Conservation (phyloP, 768 basidiomycete genomes). For the Tylopilus plumbeoviolaceoides region DNA sequence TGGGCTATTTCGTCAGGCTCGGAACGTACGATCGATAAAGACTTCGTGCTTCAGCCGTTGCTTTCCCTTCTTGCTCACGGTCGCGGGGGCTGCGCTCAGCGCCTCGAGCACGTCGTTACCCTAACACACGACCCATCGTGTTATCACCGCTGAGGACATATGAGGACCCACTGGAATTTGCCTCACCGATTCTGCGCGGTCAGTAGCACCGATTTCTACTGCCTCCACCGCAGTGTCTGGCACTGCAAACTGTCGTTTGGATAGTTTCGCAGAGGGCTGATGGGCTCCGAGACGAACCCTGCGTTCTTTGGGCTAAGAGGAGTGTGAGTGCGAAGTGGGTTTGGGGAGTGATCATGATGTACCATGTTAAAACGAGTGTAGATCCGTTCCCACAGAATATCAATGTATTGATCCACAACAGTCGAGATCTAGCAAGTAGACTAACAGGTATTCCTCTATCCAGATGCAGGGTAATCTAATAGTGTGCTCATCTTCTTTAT, state of each 20-base stretch:
- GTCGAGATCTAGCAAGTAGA: too few relatives aligned
- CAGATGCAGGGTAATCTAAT: too few relatives aligned
- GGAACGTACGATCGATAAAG: constrained; percentile 57
- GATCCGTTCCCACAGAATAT: too few relatives aligned
- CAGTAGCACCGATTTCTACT: constrained; percentile 41
- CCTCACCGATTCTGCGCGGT: constrained; percentile 38
- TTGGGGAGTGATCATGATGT: background rate
- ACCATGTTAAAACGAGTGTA: constrained; percentile 16
- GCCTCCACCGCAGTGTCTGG: constrained; percentile 47
- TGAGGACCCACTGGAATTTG: background rate
- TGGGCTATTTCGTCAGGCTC: background rate
- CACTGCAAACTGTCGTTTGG: constrained; percentile 46
- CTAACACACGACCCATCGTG: constrained; percentile 25
- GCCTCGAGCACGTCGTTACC: constrained; percentile 42
- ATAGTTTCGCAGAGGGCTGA: constrained; percentile 46
- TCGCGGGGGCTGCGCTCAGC: constrained; percentile 25
- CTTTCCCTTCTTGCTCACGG: constrained; percentile 62
- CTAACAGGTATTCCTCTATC: background rate
- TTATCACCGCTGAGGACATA: background rate
- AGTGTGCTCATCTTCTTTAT: too few relatives aligned
- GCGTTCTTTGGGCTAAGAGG: constrained; percentile 32
- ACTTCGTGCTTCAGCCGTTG: constrained; percentile 60
- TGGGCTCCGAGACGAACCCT: constrained; percentile 46
- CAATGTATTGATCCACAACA: too few relatives aligned
- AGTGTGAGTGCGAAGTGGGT: constrained; percentile 7